Conservation (phyloP, 2,329 filamentous ascomycete genomes). For the Coniochaeta prunicola region DNA sequence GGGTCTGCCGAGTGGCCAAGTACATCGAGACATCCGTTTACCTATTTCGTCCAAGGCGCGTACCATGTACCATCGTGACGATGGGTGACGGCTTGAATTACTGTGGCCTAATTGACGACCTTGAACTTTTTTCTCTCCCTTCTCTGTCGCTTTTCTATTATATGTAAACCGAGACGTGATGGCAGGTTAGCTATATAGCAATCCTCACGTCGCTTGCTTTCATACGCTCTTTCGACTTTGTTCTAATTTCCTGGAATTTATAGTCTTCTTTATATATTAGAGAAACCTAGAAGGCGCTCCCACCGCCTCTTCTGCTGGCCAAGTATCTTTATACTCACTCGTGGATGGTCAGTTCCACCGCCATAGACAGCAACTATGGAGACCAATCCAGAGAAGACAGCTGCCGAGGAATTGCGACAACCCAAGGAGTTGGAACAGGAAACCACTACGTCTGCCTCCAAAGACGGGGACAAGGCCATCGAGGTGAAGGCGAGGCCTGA, state of each 20-base stretch:
- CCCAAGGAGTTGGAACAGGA: background rate
- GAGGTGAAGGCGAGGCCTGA: constrained; percentile 32
- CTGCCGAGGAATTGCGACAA: background rate
- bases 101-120: background rate
- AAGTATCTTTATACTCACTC: background rate
- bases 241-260: background rate
- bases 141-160: background rate
- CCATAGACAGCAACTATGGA: background rate
- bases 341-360: background rate
- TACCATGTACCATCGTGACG: background rate
- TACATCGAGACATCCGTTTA: background rate
- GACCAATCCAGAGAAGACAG: background rate
- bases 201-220: background rate
- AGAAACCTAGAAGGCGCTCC: background rate
- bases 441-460: constrained; percentile 3
- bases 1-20: background rate
- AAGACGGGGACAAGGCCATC: constrained; percentile 13
- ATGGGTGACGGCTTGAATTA: background rate
- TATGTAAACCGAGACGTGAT: background rate
- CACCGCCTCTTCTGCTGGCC: background rate
- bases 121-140: background rate
- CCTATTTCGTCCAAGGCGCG: background rate
- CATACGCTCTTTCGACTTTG: background rate
- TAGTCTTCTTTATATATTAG: too few relatives aligned
- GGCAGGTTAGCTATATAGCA: background rate